A percentile compares a stretch with the other conserved stretches of the same genome.
Evolutionary conservation across 176 grass and related monocot genomes (phyloP).

Genomic region (Juncus inflexus): DNA sequence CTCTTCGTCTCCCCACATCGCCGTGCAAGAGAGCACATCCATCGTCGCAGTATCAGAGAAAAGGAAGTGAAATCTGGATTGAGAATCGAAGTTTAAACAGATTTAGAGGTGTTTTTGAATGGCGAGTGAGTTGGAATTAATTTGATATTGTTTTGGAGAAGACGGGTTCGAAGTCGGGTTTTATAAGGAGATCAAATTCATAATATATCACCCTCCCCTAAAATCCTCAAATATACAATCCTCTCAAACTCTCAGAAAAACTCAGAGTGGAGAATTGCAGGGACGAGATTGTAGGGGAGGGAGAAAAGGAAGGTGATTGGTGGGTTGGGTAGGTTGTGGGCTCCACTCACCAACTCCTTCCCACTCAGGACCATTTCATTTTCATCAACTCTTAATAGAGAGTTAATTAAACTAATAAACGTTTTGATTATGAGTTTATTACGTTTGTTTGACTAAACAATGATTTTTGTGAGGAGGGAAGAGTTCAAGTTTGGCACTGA

Average conservation of each 20-base stretch:
- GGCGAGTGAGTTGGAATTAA: too few species aligned
- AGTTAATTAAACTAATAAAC: conserved; percentile 7
- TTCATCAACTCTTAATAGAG: conserved; percentile 18
- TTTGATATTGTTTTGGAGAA: conserved; percentile 1
- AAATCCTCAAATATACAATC: neutral
- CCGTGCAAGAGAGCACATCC: conserved; percentile 11
- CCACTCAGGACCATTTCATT: conserved; percentile 8
- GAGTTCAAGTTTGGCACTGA: too few species aligned
- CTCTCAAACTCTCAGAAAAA: too few species aligned
- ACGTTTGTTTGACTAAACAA: too few species aligned
- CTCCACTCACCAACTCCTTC: conserved; percentile 9
- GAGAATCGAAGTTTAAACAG: too few species aligned
- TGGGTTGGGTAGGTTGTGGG: conserved; percentile 19
- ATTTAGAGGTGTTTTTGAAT: too few species aligned
- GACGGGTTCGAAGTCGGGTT: conserved; percentile 4
- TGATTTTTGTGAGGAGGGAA: too few species aligned
- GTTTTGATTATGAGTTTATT: neutral
- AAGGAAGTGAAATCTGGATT: neutral
- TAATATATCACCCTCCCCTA: neutral
- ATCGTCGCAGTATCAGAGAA: neutral
- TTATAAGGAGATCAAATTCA: conserved; percentile 15
- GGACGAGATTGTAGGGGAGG: neutral
- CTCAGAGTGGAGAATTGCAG: neutral
- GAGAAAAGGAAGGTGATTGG: conserved; percentile 7
- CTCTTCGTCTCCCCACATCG: conserved; percentile 23